These are phyloP conservation scores for Eucalyptus dawsonii DNA, from an alignment of 345 rosid genomes.

Conservation along the genomic window DNA sequence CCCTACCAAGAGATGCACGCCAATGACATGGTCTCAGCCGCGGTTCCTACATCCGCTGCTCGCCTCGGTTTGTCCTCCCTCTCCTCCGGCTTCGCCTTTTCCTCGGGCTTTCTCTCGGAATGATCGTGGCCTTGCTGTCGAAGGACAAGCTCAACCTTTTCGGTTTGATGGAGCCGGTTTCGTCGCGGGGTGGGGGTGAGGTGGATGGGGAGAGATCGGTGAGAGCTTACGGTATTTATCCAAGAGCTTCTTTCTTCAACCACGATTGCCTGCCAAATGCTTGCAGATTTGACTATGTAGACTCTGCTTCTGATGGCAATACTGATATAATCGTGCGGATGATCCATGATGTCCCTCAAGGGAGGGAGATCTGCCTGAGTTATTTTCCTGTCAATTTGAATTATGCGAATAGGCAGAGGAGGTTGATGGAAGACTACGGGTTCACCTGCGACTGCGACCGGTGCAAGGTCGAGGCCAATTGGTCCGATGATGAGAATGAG, in stretches of 20 bases:
- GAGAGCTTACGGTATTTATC: conserved; percentile 70
- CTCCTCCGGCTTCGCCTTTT: neutral
- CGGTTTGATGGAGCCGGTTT: conserved; percentile 67
- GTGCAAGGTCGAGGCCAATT: conserved; percentile 74
- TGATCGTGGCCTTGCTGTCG: conserved; percentile 38
- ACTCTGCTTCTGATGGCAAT: conserved; percentile 1
- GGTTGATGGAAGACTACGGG: too few species aligned
- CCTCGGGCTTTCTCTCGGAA: conserved; percentile 18
- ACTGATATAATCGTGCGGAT: too few species aligned
- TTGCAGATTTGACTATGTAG: conserved; percentile 80
- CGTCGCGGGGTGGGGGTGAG: neutral
- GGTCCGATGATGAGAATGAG: conserved; percentile 57
- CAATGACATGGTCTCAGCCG: conserved; percentile 15
- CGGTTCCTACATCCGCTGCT: conserved; percentile 46
- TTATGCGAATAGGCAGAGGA: too few species aligned
- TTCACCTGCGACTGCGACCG: conserved; percentile 12
- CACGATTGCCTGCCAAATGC: conserved; percentile 84
- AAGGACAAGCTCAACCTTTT: conserved; percentile 75
- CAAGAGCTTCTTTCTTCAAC: conserved; percentile 61
- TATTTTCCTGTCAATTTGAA: too few species aligned
- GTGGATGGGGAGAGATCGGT: conserved; percentile 34
- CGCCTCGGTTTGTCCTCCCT: conserved; percentile 37
- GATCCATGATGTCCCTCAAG: too few species aligned
- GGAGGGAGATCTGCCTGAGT: too few species aligned
- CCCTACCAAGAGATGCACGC: neutral